phyloP scores from a whole-genome alignment of 2,329 filamentous ascomycete genomes.

The Zymoseptoria pseudotritici region DNA sequence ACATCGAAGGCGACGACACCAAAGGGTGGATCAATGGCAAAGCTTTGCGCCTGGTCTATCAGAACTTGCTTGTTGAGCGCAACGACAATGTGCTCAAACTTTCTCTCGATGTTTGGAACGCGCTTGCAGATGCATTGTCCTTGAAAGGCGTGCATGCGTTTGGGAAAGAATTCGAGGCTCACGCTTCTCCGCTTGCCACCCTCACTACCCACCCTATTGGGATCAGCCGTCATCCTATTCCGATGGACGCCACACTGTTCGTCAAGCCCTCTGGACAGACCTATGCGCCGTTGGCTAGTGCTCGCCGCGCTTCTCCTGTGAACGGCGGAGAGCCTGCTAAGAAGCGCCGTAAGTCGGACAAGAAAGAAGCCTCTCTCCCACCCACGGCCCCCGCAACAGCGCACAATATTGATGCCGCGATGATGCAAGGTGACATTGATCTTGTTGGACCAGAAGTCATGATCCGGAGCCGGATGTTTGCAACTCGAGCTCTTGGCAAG shows the following conservation, averaged over 20 bases:
- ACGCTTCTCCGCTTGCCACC: constrained; percentile 74
- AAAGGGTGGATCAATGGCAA: constrained; percentile 90
- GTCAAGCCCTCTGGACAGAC: constrained; percentile 87
- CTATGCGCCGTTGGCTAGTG: constrained; percentile 51
- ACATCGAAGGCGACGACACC: constrained; percentile 69
- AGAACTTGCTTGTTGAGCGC: constrained; percentile 89
- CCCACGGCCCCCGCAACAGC: constrained; percentile 45
- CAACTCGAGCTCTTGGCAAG: constrained; percentile 77
- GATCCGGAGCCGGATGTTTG: constrained; percentile 80
- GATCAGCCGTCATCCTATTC: constrained; percentile 79
- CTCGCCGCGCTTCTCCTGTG: constrained; percentile 35
- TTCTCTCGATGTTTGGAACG: constrained; percentile 80
- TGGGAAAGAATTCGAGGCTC: constrained; percentile 63
- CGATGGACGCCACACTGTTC: constrained; percentile 84
- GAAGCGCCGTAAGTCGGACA: constrained; percentile 76
- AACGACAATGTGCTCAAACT: constrained; percentile 74
- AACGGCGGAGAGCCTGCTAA: constrained; percentile 60
- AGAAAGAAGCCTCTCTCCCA: constrained; percentile 60
- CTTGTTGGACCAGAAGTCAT: constrained; percentile 84
- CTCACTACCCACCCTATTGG: constrained; percentile 87
- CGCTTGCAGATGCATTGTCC: constrained; percentile 63
- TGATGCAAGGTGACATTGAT: constrained; percentile 95
- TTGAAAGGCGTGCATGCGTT: constrained; percentile 55
- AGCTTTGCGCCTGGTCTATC: constrained; percentile 80
- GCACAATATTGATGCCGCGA: constrained; percentile 95